Base-by-base conservation (phyloP, 2,329 filamentous ascomycete species). In the Fusarium domesticum region DNA sequence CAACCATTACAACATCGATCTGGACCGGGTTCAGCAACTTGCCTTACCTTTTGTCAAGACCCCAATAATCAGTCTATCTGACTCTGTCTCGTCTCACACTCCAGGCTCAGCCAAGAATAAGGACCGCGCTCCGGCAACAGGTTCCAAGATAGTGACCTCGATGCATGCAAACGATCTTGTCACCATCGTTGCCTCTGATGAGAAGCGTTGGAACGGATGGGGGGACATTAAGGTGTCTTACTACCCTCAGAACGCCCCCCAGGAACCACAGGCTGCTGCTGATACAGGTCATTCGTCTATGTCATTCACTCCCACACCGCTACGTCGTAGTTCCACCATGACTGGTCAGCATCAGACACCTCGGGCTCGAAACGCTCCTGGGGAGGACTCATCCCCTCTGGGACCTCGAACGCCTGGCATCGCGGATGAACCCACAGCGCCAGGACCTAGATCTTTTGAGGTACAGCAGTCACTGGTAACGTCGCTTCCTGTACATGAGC, bases 101-200 rank as follows among this genome's bases (percentile, higher is more conserved):
- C 72, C 68, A 28, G 74, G 73, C 11, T 78, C 81, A 17, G 69
- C 69, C 42, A 95, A 95, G 68, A 82, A 78, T 37, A 95, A 92
- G 66, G 89, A 95, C 11, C 91, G 87, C 65, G 64, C 71, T 3
- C 54, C 59, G 16, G 56, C 61, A 68, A 43, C 58, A 52, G 39
- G 57, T 62, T 35, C 66, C 61, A 75, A 76, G 57, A 74, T 74
- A 43, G 72, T 78, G 17, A 75, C 75, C 6, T 73, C 77, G 23
- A 78, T 87, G 66, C 84, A 88, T 65, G 87, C 88, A n/a, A 91
- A 91, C 54, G 89, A 98, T 65, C 71, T 98, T 42, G 81, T 87
- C 25, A 80, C 85, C 11, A 73, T 97, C 44, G 83, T 85, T 39
- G 84, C 84, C 43, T 75, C 78, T 18, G 77, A 75, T 19, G 67